Percentiles rank a stretch among this genome's conserved stretches.
These are phyloP conservation scores for Nemania bipapillata DNA, from an alignment of 2,329 filamentous ascomycete genomes.

Conservation along the genomic window DNA sequence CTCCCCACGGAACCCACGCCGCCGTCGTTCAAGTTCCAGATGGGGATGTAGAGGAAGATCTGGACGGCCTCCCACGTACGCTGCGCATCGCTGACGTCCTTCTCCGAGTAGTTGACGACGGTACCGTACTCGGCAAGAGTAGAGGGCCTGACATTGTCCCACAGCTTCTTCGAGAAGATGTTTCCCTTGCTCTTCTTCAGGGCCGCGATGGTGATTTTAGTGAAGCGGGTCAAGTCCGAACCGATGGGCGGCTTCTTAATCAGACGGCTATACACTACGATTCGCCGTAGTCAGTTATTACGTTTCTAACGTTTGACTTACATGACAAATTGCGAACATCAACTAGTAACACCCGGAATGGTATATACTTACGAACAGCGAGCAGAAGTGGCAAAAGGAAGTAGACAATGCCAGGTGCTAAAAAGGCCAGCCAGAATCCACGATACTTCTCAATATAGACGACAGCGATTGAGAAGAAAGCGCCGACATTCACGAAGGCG, in stretches of 20 bases:
- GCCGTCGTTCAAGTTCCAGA: slow-evolving; percentile 56
- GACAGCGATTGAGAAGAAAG: slow-evolving; percentile 62
- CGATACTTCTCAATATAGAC: slow-evolving; percentile 71
- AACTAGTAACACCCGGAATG: background rate
- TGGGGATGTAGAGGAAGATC: slow-evolving; percentile 57
- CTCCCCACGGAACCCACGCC: slow-evolving; percentile 53
- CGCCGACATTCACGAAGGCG: slow-evolving; percentile 61
- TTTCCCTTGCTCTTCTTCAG: slow-evolving; percentile 65
- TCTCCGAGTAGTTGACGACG: slow-evolving; percentile 71
- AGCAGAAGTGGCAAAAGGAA: slow-evolving; percentile 68
- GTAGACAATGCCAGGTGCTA: slow-evolving; percentile 61
- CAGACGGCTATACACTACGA: slow-evolving; percentile 64
- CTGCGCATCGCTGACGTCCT: slow-evolving; percentile 72
- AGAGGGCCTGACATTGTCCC: slow-evolving; percentile 69
- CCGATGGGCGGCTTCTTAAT: slow-evolving; percentile 68
- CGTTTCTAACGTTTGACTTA: background rate
- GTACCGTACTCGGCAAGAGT: slow-evolving; percentile 57
- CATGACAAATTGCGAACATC: background rate
- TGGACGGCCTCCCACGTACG: slow-evolving; percentile 60
- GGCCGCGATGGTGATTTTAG: slow-evolving; percentile 64
- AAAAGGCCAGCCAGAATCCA: slow-evolving; percentile 69
- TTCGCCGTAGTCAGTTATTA: slow-evolving; percentile 13
- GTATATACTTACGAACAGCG: slow-evolving; percentile 53
- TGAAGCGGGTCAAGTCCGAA: slow-evolving; percentile 71
- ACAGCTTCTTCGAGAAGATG: slow-evolving; percentile 65